These are phyloP conservation scores for Penstemon eatonii DNA, from an alignment of 257 asterid genomes.

Conservation along the genomic window DNA sequence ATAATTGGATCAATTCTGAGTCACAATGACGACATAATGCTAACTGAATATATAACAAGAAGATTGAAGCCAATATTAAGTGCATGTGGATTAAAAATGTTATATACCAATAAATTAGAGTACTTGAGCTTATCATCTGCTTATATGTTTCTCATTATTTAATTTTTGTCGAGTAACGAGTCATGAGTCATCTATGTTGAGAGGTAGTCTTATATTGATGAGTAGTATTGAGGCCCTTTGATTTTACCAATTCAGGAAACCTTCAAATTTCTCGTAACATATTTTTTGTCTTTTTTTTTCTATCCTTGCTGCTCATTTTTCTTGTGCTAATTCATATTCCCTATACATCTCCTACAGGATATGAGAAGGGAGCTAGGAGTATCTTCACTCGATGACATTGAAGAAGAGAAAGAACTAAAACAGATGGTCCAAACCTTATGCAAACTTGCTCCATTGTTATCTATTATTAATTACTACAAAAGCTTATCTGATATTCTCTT, in stretches of 20 bases:
- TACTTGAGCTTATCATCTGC: not conserved
- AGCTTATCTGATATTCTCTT: constrained; percentile 5
- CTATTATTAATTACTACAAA: not conserved
- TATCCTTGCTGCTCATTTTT: not conserved
- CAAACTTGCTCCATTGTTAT: not conserved
- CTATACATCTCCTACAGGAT: constrained; percentile 45
- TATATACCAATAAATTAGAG: not conserved
- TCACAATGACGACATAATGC: not conserved
- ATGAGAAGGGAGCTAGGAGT: constrained; percentile 80
- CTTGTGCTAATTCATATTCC: not conserved
- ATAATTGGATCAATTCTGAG: not conserved
- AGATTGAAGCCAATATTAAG: not conserved
- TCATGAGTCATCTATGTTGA: not conserved
- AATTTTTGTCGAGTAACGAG: not conserved
- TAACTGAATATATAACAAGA: not conserved
- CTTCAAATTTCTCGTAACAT: not conserved
- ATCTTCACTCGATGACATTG: constrained; percentile 70
- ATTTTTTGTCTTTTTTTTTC: not conserved
- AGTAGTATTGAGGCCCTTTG: not conserved
- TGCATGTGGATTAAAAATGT: not conserved
- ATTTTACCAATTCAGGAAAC: not conserved
- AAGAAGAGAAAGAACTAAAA: constrained; percentile 84
- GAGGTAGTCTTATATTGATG: not conserved
- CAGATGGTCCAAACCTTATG: constrained; percentile 66
- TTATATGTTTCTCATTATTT: no score